Evolutionary conservation across 192 early-diverging fungal species (phyloP).

Genomic region (Paraglomus occultum): DNA sequence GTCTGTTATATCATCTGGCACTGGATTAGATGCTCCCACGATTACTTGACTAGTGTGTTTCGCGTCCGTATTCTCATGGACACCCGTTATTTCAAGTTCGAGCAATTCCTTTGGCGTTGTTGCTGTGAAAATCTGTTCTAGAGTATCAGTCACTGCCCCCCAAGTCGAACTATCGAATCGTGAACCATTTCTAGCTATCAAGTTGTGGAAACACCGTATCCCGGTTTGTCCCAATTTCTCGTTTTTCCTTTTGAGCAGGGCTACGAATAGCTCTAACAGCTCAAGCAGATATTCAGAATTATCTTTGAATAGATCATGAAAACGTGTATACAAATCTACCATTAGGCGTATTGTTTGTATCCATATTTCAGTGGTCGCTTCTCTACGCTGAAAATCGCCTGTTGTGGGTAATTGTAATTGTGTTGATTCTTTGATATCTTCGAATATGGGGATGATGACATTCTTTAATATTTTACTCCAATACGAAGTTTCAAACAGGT

Average conservation of each 20-base stretch:
- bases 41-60: background rate
- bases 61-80: background rate
- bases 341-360: conserved; percentile 88
- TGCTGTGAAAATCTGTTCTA: conserved; percentile 75
- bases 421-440: conserved; percentile 65
- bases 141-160: conserved; percentile 67
- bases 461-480: conserved; percentile 85
- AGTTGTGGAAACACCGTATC: conserved; percentile 83
- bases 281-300: conserved; percentile 79
- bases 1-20: background rate
- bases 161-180: conserved; percentile 76
- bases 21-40: background rate
- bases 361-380: conserved; percentile 87
- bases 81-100: conserved; percentile 37
- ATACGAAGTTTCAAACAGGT: conserved; percentile 70
- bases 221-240: conserved; percentile 88
- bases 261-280: conserved; percentile 63
- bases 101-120: conserved; percentile 82
- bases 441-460: conserved; percentile 89
- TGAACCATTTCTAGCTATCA: conserved; percentile 74
- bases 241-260: conserved; percentile 59
- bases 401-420: conserved; percentile 39
- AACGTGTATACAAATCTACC: conserved; percentile 78
- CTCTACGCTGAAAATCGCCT: conserved; percentile 76
- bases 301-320: conserved; percentile 67